These are phyloP conservation scores for Arbutus unedo DNA, from an alignment of 148 eudicot species.

Conservation along the genomic window DNA sequence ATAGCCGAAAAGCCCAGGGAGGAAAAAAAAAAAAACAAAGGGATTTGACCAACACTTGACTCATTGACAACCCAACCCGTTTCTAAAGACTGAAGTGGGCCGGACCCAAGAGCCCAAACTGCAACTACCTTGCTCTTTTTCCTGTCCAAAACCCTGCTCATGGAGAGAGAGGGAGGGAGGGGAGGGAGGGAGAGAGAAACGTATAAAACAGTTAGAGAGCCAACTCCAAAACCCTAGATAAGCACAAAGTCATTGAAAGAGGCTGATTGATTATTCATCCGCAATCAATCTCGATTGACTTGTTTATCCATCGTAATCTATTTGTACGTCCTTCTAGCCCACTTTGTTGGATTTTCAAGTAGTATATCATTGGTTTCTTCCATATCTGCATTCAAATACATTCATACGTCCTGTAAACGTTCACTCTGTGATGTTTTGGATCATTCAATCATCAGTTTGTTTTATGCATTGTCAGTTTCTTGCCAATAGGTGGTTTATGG, in stretches of 20 bases:
- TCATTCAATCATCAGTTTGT: background rate
- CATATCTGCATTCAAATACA: too few relatives aligned
- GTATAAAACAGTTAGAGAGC: background rate
- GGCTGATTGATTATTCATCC: background rate
- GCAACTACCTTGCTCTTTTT: background rate
- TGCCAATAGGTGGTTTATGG: background rate
- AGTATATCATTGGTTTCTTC: background rate
- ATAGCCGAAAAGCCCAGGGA: too few relatives aligned
- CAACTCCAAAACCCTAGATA: slow-evolving; percentile 8
- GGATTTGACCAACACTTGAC: background rate
- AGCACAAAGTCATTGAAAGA: background rate
- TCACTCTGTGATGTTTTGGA: background rate
- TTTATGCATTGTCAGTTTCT: background rate
- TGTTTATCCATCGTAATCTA: background rate
- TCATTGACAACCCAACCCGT: background rate
- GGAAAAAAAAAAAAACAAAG: too few relatives aligned
- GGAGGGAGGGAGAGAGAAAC: background rate
- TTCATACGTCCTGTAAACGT: background rate
- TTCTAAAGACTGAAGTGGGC: too few relatives aligned
- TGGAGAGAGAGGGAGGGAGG: background rate
- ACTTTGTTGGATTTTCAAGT: background rate
- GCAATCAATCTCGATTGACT: background rate
- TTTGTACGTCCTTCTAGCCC: background rate
- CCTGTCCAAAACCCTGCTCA: background rate
- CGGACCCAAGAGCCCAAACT: background rate